A percentile compares a stretch with the other conserved stretches of the same genome.
phyloP scores from a whole-genome alignment of 208 protist species.

The Trypanosoma grayi region DNA sequence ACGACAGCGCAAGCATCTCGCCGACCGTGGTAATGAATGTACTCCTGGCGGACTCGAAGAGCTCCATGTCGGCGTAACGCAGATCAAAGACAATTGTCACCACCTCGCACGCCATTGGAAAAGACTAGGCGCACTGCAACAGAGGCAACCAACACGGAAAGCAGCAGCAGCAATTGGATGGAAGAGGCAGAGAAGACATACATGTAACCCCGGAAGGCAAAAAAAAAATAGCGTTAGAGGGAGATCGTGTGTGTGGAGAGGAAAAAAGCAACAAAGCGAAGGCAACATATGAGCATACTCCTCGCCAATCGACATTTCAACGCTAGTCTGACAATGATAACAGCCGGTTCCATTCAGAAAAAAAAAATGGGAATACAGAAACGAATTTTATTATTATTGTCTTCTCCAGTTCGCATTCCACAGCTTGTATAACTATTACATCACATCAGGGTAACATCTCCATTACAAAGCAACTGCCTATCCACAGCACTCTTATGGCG shows the following conservation, averaged over 20 bases:
- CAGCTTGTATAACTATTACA: too few species aligned
- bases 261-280: too few species aligned
- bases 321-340: too few species aligned
- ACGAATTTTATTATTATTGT: not conserved
- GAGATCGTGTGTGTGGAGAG: too few species aligned
- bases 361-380: slow-evolving; percentile 9
- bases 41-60: slow-evolving; percentile 14
- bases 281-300: too few species aligned
- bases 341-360: slow-evolving; percentile 1
- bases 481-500: slow-evolving; percentile 24
- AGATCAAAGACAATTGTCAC: slow-evolving; percentile 26
- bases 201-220: too few species aligned
- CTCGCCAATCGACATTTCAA: too few species aligned
- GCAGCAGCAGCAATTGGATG: not conserved
- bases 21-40: slow-evolving; percentile 12
- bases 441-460: slow-evolving; percentile 23
- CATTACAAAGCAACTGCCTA: slow-evolving; percentile 26
- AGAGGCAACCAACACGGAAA: not conserved
- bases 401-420: too few species aligned
- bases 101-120: not conserved
- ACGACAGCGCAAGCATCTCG: slow-evolving; percentile 18
- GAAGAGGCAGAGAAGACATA: not conserved
- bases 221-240: too few species aligned
- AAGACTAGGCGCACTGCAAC: not conserved
- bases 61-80: slow-evolving; percentile 25